Conservation (phyloP, 331 rosid species). For the Rosa hybrid region DNA sequence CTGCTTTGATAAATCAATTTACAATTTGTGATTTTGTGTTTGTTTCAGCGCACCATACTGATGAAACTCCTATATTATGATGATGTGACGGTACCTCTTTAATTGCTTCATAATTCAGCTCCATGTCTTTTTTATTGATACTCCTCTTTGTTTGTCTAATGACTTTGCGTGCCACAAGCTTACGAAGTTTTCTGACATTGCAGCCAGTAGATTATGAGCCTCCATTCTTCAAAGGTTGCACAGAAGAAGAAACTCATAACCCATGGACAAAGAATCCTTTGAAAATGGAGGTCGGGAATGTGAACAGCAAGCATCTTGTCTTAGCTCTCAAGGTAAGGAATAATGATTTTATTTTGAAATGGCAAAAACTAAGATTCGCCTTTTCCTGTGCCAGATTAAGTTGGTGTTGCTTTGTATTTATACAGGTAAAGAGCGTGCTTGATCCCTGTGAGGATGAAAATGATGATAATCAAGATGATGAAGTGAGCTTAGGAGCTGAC, state of each 20-base stretch:
- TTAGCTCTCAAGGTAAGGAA: constrained; percentile 80
- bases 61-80: constrained; percentile 92
- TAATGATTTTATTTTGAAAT: not conserved
- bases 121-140: not conserved
- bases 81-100: constrained; percentile 68
- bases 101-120: not conserved
- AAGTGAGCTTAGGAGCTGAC: constrained; percentile 51
- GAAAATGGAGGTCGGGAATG: constrained; percentile 93
- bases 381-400: constrained; percentile 5
- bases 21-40: constrained; percentile 19
- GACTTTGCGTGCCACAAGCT: not conserved
- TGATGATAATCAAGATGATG: constrained; percentile 49
- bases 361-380: constrained; percentile 8
- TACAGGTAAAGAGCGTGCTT: constrained; percentile 75
- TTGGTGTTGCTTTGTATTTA: constrained; percentile 9
- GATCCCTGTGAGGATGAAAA: constrained; percentile 65
- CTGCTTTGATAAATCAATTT: not conserved
- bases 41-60: constrained; percentile 80
- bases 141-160: not conserved
- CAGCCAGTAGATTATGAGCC: constrained; percentile 95
- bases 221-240: constrained; percentile 85
- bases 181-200: constrained; percentile 34
- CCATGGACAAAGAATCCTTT: constrained; percentile 80
- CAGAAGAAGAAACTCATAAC: constrained; percentile 72
- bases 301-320: constrained; percentile 95